Base-by-base conservation (phyloP, 139 green algal species). In the Micractinium sp. region DNA sequence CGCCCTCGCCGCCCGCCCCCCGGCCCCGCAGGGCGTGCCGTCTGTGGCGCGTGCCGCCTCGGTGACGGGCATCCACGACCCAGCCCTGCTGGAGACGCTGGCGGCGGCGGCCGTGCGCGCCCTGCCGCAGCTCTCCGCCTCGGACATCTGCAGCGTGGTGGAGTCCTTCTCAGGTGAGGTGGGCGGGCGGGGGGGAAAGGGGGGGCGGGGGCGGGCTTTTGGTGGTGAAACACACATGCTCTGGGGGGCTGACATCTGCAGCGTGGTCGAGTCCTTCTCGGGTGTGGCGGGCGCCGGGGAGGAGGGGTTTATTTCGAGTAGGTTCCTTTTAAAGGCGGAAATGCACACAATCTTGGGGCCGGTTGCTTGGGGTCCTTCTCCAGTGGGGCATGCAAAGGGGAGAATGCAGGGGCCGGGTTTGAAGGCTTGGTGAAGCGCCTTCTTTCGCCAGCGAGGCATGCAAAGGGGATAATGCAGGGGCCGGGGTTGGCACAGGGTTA, bases 121-220 rank as follows among this genome's bases (percentile, higher is more conserved):
- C 25, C 63, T 91, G 85, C 76, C 85, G 56, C 33, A 78, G 0
- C 74, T 92, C 25, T 73, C 67, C 33, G n/a, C 90, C 66, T 74
- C 69, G 29, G 90, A 91, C 80, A 82, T 92, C 27, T 91, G 87
- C 87, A 89, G 82, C 69, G 41, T 92, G 38, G 81, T 89, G 29
- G 90, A 92, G 60, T 83, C 69, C 29, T 88, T 88, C 25, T 82
- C 69, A 5, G 85, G 85, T 88, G 85, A 33, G 85, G n/a, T 29
- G 22, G 29, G 2, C 5, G 14, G 29, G 47, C 15, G 38, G 2
- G 9, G 81, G 47, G 41, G 16, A 14, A 29, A 82, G 77, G 39
- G 77, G 15, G 56, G 3, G 27, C 3, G 29, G 29, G 25, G 71
- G 29, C 63, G 63, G 27, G 63, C 63, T 27, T 19, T 73, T 73